These are phyloP conservation scores for Syzygium syzygioides DNA, from an alignment of 441 rosid species.

Conservation along the genomic window DNA sequence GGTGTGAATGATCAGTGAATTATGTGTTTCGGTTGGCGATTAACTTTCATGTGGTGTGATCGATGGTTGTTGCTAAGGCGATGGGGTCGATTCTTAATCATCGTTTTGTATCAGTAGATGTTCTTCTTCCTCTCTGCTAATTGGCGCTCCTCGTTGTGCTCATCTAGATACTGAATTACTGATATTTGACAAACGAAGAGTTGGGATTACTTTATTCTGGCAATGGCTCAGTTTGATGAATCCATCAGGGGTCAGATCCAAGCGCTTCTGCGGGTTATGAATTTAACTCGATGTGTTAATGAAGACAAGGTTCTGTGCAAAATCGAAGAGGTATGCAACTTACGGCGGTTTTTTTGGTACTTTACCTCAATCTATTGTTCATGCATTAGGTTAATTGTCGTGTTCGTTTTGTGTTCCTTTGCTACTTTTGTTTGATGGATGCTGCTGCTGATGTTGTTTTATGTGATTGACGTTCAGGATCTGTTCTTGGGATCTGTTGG, in stretches of 20 bases:
- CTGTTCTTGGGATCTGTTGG: slow-evolving; percentile 65
- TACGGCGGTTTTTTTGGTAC: neutral
- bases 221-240: slow-evolving; percentile 38
- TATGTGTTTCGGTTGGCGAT: neutral
- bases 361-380: neutral
- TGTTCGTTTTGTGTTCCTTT: neutral
- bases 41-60: neutral
- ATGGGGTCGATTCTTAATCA: neutral
- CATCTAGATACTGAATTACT: neutral
- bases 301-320: slow-evolving; percentile 42
- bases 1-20: neutral
- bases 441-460: neutral
- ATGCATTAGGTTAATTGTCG: neutral
- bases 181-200: neutral
- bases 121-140: neutral
- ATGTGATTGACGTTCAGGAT: slow-evolving; percentile 23
- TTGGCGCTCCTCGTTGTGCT: neutral
- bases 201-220: neutral
- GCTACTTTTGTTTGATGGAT: neutral
- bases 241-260: slow-evolving; percentile 37
- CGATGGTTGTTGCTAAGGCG: neutral
- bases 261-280: slow-evolving; percentile 43
- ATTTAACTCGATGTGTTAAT: slow-evolving; percentile 22
- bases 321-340: slow-evolving; percentile 36
- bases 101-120: neutral